Evolutionary conservation across 352 stramenopile genomes (phyloP), one percentile per base, ranked within the genome.

Genomic region (Saprolegnia parasitica): DNA sequence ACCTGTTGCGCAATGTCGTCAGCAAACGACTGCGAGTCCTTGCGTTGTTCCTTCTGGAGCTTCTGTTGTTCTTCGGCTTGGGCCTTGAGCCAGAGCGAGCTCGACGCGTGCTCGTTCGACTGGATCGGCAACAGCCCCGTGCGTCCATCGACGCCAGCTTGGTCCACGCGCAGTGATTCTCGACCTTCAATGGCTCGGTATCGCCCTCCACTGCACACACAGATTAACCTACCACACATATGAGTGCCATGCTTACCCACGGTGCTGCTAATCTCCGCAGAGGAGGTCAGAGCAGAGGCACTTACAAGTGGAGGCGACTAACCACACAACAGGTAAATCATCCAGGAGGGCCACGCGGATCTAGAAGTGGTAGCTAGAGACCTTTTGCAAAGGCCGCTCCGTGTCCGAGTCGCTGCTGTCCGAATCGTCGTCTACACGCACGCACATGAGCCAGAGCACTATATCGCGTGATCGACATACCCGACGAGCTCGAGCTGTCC

Each of bases 61-160:
- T 95, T 95, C 56, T 89, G 84, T 61, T 95, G 84, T 71, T 95
- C 87, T 84, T 91, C 91, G 6, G 87, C 91, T 4, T 85, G 82
- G 10, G 85, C 87, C 46, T 82, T 91, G 47, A 92, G 73, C 87
- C 87, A 95, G 61, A 95, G 67, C 40, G 87, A 95, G 54, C 84
- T 93, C 11, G 84, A 83, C 40, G 87, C 71, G 16, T 81, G 91
- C 20, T 79, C 87, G 67, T 88, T 84, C 5, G 84, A 81, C 23
- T 80, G 75, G 42, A 83, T 64, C 26, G 81, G 62, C 8, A 84
- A 80, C n/a, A 79, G 83, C 20, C 76, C 79, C 3, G 62, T 42
- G 62, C 18, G 18, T 93, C 85, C 73, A 93, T 90, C 37, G 87
- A 79, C 5, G 87, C 87, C 49, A 95, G 77, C 76, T 92, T 77